These are phyloP conservation scores for Corchorus olitorius DNA, from an alignment of 345 rosid genomes.

Conservation along the genomic window DNA sequence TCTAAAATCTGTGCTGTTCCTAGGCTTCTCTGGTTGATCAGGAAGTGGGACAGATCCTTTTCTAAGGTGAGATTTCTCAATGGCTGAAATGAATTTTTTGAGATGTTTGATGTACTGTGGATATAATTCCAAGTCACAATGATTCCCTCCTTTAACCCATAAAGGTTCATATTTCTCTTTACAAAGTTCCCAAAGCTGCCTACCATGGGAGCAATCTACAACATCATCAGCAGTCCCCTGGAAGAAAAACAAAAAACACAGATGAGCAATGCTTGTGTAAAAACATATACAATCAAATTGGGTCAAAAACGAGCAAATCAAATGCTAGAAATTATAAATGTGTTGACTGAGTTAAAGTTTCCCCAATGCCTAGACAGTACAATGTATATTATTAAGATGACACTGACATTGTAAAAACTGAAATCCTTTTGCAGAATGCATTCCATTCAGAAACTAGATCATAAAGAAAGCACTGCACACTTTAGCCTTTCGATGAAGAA, in stretches of 20 bases:
- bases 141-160: constrained; percentile 94
- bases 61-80: constrained; percentile 54
- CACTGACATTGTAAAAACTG: not conserved
- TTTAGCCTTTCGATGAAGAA: not conserved
- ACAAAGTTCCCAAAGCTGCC: constrained; percentile 82
- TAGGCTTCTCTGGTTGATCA: constrained; percentile 50
- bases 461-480: not conserved
- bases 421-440: not conserved
- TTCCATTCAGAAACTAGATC: not conserved
- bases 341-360: not conserved
- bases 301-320: not conserved
- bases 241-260: constrained; percentile 19
- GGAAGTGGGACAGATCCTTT: constrained; percentile 31
- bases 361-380: not conserved
- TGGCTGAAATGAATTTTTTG: constrained; percentile 76
- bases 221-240: constrained; percentile 96
- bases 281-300: not conserved
- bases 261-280: not conserved
- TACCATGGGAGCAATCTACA: constrained; percentile 89
- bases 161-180: constrained; percentile 89
- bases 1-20: constrained; percentile 66
- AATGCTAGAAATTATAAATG: not conserved
- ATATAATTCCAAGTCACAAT: constrained; percentile 78
- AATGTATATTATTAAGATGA: not conserved
- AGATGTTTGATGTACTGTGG: constrained; percentile 90